phyloP scores from a whole-genome alignment of 192 early-diverging fungal species.

The Paraglomus brasilianum region DNA sequence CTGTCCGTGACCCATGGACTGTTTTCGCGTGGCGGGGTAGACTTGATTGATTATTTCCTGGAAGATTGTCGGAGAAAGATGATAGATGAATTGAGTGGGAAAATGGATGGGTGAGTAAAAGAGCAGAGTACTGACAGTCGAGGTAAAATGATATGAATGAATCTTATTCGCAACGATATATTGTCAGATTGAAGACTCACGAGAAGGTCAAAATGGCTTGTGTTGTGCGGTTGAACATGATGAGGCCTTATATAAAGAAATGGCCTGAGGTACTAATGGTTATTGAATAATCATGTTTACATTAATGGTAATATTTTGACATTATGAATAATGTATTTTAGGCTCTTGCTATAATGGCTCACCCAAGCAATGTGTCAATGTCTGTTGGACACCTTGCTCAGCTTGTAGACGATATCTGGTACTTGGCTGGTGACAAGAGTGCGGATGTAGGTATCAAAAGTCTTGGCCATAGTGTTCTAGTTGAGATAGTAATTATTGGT shows the following conservation, averaged over 20 bases:
- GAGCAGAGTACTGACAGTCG: neutral
- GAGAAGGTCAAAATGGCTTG: conserved; percentile 35
- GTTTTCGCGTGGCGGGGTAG: conserved; percentile 60
- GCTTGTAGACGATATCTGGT: conserved; percentile 86
- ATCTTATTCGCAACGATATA: neutral
- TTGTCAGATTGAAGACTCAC: conserved; percentile 25
- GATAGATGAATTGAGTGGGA: conserved; percentile 57
- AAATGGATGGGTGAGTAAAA: conserved; percentile 51
- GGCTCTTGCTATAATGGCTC: conserved; percentile 69
- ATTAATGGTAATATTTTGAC: conserved; percentile 48
- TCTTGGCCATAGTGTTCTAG: neutral
- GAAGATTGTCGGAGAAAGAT: conserved; percentile 59
- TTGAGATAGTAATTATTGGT: neutral
- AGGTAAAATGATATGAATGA: too few relatives aligned
- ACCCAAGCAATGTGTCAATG: conserved; percentile 72
- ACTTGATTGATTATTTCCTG: conserved; percentile 77
- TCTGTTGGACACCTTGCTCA: conserved; percentile 66
- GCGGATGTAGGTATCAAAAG: conserved; percentile 56
- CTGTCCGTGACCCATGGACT: conserved; percentile 71
- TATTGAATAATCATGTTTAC: conserved; percentile 57
- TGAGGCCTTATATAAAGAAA: conserved; percentile 63
- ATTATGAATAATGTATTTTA: conserved; percentile 78
- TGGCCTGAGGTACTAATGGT: conserved; percentile 70
- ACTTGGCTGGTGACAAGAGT: conserved; percentile 80
- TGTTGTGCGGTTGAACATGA: conserved; percentile 64